phyloP scores from a whole-genome alignment of 805 yeast genomes.

The Torulaspora franciscae region DNA sequence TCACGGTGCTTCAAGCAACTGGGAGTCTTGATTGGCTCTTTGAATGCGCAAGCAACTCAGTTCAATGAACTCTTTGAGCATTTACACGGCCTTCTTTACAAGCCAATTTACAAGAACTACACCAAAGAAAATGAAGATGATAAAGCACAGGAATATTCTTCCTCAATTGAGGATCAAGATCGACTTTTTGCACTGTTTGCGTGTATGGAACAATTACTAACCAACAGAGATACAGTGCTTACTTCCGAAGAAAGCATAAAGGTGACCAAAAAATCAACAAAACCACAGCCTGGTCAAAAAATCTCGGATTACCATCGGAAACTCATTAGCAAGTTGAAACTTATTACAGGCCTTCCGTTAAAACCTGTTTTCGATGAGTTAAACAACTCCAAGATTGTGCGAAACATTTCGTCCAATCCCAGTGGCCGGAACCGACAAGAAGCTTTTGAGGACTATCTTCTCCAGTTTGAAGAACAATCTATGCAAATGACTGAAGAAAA shows the following conservation, averaged over 20 bases:
- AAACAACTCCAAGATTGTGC: conserved; percentile 29
- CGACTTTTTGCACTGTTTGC: conserved; percentile 55
- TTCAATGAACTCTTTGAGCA: conserved; percentile 21
- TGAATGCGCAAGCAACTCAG: conserved; percentile 29
- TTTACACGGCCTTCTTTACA: conserved; percentile 18
- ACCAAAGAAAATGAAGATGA: conserved; percentile 35
- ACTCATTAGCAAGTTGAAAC: conserved; percentile 24
- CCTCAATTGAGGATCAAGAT: conserved; percentile 71
- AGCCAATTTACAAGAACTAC: conserved; percentile 31
- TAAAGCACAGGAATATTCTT: conserved; percentile 74
- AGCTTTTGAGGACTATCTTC: conserved; percentile 27
- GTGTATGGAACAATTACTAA: conserved; percentile 45
- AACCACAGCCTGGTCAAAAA: conserved; percentile 18
- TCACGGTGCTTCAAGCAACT: conserved; percentile 24
- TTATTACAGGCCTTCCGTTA: conserved; percentile 28
- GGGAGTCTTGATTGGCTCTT: conserved; percentile 8
- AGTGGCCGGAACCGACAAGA: conserved; percentile 6
- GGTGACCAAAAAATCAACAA: conserved; percentile 15
- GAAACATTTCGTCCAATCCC: conserved; percentile 12
- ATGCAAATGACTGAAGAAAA: conserved; percentile 23
- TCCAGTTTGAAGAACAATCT: conserved; percentile 22
- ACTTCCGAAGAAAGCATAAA: conserved; percentile 28
- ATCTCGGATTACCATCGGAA: conserved; percentile 33
- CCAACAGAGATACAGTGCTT: conserved; percentile 39
- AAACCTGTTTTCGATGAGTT: conserved; percentile 34